These are phyloP conservation scores for Fusarium dlaminii DNA, from an alignment of 2,329 filamentous ascomycete genomes.

Conservation along the genomic window DNA sequence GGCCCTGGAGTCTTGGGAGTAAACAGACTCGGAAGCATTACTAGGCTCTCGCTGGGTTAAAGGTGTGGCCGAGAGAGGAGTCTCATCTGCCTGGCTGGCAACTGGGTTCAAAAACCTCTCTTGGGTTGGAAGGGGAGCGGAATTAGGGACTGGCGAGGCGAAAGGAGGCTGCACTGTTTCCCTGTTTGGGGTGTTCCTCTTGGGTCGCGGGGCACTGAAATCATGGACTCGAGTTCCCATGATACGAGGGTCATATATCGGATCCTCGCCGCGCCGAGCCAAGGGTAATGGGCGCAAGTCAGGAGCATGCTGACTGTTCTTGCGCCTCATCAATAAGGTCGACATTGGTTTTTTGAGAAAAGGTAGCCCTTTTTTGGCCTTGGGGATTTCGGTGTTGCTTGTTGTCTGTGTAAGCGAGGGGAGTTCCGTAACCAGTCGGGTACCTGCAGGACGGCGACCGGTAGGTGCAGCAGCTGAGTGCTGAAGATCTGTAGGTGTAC, in stretches of 20 bases:
- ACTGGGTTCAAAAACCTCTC: slow-evolving; percentile 21
- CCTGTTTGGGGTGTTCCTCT: slow-evolving; percentile 41
- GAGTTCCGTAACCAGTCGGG: slow-evolving; percentile 53
- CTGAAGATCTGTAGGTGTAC: slow-evolving; percentile 61
- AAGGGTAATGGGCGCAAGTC: slow-evolving; percentile 56
- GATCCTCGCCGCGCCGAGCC: slow-evolving; percentile 53
- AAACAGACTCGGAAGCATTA: slow-evolving; percentile 46
- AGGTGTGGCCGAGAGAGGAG: slow-evolving; percentile 26
- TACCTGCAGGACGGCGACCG: slow-evolving; percentile 56
- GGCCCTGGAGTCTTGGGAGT: slow-evolving; percentile 41
- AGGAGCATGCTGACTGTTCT: slow-evolving; percentile 59
- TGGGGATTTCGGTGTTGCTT: slow-evolving; percentile 52
- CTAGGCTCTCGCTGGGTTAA: slow-evolving; percentile 42
- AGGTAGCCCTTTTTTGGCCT: slow-evolving; percentile 63
- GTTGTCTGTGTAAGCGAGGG: slow-evolving; percentile 44
- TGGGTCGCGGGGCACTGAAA: slow-evolving; percentile 69
- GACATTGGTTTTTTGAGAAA: slow-evolving; percentile 70
- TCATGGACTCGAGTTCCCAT: slow-evolving; percentile 71
- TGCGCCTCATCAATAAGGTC: slow-evolving; percentile 65
- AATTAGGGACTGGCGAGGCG: slow-evolving; percentile 24
- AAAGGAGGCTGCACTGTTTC: slow-evolving; percentile 18
- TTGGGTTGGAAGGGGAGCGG: slow-evolving; percentile 22
- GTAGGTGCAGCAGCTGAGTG: slow-evolving; percentile 42
- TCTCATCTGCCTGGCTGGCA: slow-evolving; percentile 3
- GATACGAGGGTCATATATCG: slow-evolving; percentile 70